Evolutionary conservation across 2,329 filamentous ascomycete species (phyloP), one percentile per base, ranked within the genome.

Genomic region (Macrophomina tecta): DNA sequence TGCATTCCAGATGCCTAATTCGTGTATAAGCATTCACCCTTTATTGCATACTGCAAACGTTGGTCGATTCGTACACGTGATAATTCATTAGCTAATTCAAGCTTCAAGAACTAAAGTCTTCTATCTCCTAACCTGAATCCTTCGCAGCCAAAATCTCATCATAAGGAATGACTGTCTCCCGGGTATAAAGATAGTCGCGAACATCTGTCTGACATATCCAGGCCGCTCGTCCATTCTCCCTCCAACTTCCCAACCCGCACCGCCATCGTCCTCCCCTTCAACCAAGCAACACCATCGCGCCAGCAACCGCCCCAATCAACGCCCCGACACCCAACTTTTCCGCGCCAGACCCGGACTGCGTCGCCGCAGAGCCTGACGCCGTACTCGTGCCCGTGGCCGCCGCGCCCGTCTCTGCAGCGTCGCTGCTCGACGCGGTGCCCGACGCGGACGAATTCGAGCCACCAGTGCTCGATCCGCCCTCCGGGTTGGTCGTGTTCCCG

Each of bases 221-320:
- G 23, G 1, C 23, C 23, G 23, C 23, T 23, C 23, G n/a, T 23
- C 46, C 46, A n/a, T 23, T 11, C 14, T 11, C 48, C 48, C 8
- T 11, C 48, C n/a, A 51, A 30, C 11, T 11, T 16, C 9, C 30
- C 14, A 40, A 40, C 38, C 6, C 28, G 4, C 49, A n/a, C 30
- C 23, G 23, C 23, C 23, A 23, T 38, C 11, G 2, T 38, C 36
- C 6, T 23, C 36, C 3, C 11, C n/a, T 36, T 48, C 8, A 65
- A 12, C 52, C 52, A 65, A 65, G 42, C 64, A 60, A 8, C 32
- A 42, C 42, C 40, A 65, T 16, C 38, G 63, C 51, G 3, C 49
- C 63, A 7, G 42, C 64, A 1, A 65, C 40, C 5, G 52, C 64
- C 5, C 42, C 64, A 9, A 34, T 23, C 64, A 65, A 11, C 11